Evolutionary conservation across 345 rosid genomes (phyloP).

Genomic region (Eutrema yunnanense): DNA sequence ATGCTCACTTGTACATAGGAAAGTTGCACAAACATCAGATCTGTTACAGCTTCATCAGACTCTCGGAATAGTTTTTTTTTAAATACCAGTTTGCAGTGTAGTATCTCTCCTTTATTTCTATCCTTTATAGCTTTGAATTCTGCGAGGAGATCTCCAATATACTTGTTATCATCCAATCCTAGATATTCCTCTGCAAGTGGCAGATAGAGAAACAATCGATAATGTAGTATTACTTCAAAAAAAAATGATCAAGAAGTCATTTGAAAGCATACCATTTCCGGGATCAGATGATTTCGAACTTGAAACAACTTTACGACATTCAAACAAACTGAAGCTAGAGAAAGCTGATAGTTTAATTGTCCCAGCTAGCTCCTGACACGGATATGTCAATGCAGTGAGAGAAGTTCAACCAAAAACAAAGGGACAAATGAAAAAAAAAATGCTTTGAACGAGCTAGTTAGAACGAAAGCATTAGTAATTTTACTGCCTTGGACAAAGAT

Average conservation of each 20-base stretch:
- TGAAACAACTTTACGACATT: constrained; percentile 89
- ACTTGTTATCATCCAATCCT: constrained; percentile 95
- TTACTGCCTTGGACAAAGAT: background rate
- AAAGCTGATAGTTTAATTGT: constrained; percentile 79
- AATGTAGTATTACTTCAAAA: background rate
- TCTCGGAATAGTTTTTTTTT: constrained; percentile 93
- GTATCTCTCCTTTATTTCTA: constrained; percentile 91
- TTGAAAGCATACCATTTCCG: constrained; percentile 63
- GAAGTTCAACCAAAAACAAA: background rate
- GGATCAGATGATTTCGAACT: constrained; percentile 86
- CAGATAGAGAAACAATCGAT: constrained; percentile 23
- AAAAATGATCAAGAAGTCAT: background rate
- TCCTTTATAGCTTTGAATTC: constrained; percentile 94
- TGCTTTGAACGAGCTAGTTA: background rate
- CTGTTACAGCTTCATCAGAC: constrained; percentile 93
- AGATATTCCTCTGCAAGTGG: constrained; percentile 74
- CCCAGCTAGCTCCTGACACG: constrained; percentile 87
- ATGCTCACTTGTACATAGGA: constrained; percentile 89
- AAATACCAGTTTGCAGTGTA: constrained; percentile 84
- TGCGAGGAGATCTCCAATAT: constrained; percentile 84
- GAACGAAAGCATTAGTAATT: background rate
- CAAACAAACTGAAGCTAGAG: constrained; percentile 94
- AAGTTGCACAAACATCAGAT: constrained; percentile 91
- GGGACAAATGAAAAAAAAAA: background rate
- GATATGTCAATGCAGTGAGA: constrained; percentile 13